Evolutionary conservation across 768 basidiomycete species (phyloP), one percentile per base, ranked within the genome.

Genomic region (Paxillus ammoniavirescens): DNA sequence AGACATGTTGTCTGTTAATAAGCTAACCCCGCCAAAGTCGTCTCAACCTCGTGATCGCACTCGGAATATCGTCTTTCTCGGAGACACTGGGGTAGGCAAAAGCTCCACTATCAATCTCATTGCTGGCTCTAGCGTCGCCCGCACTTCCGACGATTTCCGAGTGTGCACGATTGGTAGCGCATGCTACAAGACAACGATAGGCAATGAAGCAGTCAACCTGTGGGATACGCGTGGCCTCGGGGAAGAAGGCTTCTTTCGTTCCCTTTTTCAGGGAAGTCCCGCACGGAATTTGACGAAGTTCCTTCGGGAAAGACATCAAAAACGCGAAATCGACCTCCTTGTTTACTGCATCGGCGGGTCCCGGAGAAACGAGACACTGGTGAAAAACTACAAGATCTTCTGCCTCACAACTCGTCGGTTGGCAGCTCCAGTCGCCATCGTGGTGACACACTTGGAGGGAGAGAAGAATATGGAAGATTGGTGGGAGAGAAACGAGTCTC

Each of bases 151-250:
- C 8, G 57, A 53, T 33, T 23, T 54, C 14, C 38, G 26, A 1
- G 62, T 53, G 17, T 69, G 67, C 50, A 69, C 67, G 14, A 44
- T 30, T 21, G 12, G 0, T 2, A 48, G 10, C 18, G 6, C 36
- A 15, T 7, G 31, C 36, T 64, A 66, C 17, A 33, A 52, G 28
- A 47, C 38, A 43, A 50, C 13, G 2, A 37, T 59, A 7, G 10
- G 52, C 15, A 51, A 42, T 10, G 26, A 5, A n/a, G 21, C 10
- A 42, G 61, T 53, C 30, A 37, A n/a, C 2, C 37, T 75, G 0
- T 69, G 73, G 65, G 76, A 76, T 42, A 77, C 75, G 7, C 66
- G 66, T 8, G 75, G 75, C 17, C 68, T 76, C 23, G 62, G 71
- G 3, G 21, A 21, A 40, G 73, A 67, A 52, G 73, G 38, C 15